Evolutionary conservation across 768 basidiomycete species (phyloP).

Genomic region (Amanita fuliginea): DNA sequence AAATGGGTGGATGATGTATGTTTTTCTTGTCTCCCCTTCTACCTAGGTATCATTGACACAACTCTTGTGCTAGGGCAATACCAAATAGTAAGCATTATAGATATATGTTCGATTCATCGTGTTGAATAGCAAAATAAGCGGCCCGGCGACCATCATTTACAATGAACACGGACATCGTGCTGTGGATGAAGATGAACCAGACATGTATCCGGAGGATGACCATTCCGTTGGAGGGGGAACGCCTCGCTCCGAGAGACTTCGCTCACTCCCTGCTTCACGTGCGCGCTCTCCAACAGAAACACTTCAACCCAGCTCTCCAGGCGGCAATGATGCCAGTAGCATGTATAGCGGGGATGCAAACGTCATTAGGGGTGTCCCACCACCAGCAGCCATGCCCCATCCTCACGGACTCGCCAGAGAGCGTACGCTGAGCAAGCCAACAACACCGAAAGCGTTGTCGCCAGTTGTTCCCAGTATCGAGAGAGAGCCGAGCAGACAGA

Average conservation of each 20-base stretch:
- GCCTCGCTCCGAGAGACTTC: conserved; percentile 27
- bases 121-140: conserved; percentile 27
- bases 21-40: conserved; percentile 8
- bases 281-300: conserved; percentile 38
- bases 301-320: conserved; percentile 17
- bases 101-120: background rate
- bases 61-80: conserved; percentile 37
- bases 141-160: conserved; percentile 72
- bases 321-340: conserved; percentile 13
- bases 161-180: conserved; percentile 68
- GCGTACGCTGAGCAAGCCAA: background rate
- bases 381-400: background rate
- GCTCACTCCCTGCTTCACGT: conserved; percentile 40
- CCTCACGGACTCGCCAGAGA: conserved; percentile 2
- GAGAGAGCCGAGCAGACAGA: conserved; percentile 1
- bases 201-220: conserved; percentile 58
- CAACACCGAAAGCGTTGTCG: background rate
- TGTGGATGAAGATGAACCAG: conserved; percentile 58
- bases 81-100: conserved; percentile 49
- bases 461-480: background rate
- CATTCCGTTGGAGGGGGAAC: conserved; percentile 19
- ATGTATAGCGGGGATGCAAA: background rate
- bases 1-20: conserved; percentile 76
- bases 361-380: conserved; percentile 1
- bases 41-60: conserved; percentile 1